Evolutionary conservation across 768 basidiomycete genomes (phyloP), one percentile per base, ranked within the genome.

Genomic region (Glaciozyma martinii): DNA sequence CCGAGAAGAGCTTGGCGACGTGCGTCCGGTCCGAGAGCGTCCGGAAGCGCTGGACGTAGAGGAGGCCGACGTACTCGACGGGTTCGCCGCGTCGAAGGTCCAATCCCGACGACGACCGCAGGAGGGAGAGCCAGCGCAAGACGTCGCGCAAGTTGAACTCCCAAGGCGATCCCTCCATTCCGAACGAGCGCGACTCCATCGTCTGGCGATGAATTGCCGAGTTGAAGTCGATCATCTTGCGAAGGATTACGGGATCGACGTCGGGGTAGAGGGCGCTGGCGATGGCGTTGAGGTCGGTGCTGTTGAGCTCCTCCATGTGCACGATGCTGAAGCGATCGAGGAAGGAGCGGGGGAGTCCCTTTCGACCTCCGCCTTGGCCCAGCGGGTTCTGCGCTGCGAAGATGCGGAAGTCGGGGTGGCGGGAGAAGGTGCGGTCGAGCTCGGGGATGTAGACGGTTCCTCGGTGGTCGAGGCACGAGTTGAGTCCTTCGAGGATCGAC

Each of bases 261-360:
- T 79, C 77, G 7, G 87, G 86, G 76, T 87, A 89, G 27, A 90
- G 80, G 59, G 85, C 82, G 42, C 80, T 82, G 71, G 88, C 93
- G 63, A 97, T 86, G 27, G 86, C 77, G 52, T 86, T 79, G 60
- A 95, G 80, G 76, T 99, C 95, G 40, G 81, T 77, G 0, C 85
- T 75, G 1, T 85, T 83, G 44, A 98, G 82, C 71, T 94, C 89
- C 71, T 92, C 85, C 54, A 97, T 78, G 74, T 91, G 91, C 47
- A 98, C 95, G 76, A 92, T 93, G n/a, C 90, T 97, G 78, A 99
- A 99, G 21, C 95, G 86, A 76, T 99, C 95, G 61, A 98, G 80
- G 78, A 95, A 99, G 0, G 95, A 98, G 74, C 90, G 94, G 0
- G 95, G 95, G 9, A 99, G 81, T 25, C 95, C 95, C 76, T 99